These are phyloP conservation scores for Collybia nuda DNA, from an alignment of 768 basidiomycete genomes.

Conservation along the genomic window DNA sequence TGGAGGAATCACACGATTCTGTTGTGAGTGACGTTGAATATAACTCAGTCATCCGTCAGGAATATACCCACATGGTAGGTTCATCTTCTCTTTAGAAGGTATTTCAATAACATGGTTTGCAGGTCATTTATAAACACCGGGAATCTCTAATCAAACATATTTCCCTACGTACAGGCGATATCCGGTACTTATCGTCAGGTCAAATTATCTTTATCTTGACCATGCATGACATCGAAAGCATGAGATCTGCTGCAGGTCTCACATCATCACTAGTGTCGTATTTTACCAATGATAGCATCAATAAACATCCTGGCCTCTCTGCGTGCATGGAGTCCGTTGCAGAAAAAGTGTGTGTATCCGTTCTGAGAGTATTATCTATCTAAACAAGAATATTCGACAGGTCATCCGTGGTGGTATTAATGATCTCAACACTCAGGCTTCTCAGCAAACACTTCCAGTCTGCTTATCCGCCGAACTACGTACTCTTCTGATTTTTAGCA, in stretches of 20 bases:
- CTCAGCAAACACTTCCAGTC: constrained; percentile 75
- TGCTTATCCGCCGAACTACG: constrained; percentile 73
- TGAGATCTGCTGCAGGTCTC: constrained; percentile 77
- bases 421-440: constrained; percentile 71
- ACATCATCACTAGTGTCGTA: constrained; percentile 84
- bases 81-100: background rate
- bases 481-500: constrained; percentile 72
- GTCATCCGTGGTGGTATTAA: constrained; percentile 75
- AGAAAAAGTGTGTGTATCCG: constrained; percentile 57
- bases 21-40: constrained; percentile 90
- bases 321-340: constrained; percentile 85
- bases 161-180: constrained; percentile 62
- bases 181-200: constrained; percentile 73
- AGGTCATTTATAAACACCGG: constrained; percentile 77
- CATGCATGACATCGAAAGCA: constrained; percentile 85
- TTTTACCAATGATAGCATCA: constrained; percentile 85
- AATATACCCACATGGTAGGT: constrained; percentile 74
- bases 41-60: constrained; percentile 85
- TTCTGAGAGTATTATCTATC: too few relatives aligned
- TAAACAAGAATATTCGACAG: constrained; percentile 32
- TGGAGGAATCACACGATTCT: constrained; percentile 80
- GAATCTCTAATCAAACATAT: constrained; percentile 63
- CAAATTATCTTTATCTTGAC: constrained; percentile 84
- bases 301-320: constrained; percentile 63
- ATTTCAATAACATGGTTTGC: constrained; percentile 1